Percentiles rank a stretch among this genome's conserved stretches.
Evolutionary conservation across 305 asterid genomes (phyloP).

Genomic region (Salvia sclarea): DNA sequence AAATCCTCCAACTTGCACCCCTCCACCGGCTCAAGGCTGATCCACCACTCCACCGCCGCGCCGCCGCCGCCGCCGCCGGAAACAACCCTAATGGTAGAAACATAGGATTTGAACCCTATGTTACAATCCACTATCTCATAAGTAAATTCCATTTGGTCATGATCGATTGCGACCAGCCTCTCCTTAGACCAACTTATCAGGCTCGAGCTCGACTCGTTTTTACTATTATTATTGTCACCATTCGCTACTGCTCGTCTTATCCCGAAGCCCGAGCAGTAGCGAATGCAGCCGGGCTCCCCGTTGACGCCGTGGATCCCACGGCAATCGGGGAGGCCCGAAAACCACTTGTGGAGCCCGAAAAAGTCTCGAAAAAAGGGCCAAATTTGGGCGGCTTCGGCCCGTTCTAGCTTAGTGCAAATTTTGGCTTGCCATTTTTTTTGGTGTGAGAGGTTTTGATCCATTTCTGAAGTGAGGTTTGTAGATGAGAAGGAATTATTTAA

Average conservation of each 20-base stretch:
- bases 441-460: slow-evolving; percentile 34
- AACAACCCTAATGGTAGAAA: slow-evolving; percentile 49
- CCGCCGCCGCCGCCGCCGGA: slow-evolving; percentile 25
- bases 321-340: slow-evolving; percentile 53
- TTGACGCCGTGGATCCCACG: slow-evolving; percentile 57
- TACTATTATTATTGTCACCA: too few species aligned
- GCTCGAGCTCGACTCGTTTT: slow-evolving; percentile 10
- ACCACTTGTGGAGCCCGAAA: slow-evolving; percentile 67
- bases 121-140: slow-evolving; percentile 68
- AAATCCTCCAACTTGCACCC: slow-evolving; percentile 56
- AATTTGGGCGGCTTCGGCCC: slow-evolving; percentile 47
- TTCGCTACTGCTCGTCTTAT: slow-evolving; percentile 4
- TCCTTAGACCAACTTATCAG: slow-evolving; percentile 58
- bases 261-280: slow-evolving; percentile 55
- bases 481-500: not conserved
- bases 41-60: slow-evolving; percentile 57
- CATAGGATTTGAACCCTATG: slow-evolving; percentile 62
- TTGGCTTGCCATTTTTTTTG: slow-evolving; percentile 57
- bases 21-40: slow-evolving; percentile 65
- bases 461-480: not conserved
- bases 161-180: slow-evolving; percentile 43
- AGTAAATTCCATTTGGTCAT: slow-evolving; percentile 37
- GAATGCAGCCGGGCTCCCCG: slow-evolving; percentile 61
- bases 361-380: slow-evolving; percentile 55
- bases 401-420: slow-evolving; percentile 37